A percentile compares a stretch with the other conserved stretches of the same genome.
Conservation (phyloP, 2,329 filamentous ascomycete species). For the Aquanectria penicillioides region DNA sequence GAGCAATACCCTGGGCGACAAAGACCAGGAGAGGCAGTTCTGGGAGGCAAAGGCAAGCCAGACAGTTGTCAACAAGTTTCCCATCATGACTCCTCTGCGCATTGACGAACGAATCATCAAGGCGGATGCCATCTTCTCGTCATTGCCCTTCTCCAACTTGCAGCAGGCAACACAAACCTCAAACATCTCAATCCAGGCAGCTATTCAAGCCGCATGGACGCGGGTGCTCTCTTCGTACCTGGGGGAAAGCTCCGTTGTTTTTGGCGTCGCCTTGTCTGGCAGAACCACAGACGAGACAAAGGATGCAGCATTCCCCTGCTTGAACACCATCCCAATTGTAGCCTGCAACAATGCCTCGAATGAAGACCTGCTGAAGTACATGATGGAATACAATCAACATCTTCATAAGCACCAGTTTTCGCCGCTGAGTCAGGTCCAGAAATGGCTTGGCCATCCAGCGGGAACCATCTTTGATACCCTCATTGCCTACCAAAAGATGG, state of each 20-base stretch:
- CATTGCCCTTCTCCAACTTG: constrained; percentile 56
- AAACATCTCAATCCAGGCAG: constrained; percentile 80
- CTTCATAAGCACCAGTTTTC: constrained; percentile 77
- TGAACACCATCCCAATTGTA: constrained; percentile 81
- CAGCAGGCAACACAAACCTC: constrained; percentile 63
- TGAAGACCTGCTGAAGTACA: constrained; percentile 64
- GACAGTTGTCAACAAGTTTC: constrained; percentile 75
- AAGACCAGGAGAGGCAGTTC: constrained; percentile 59
- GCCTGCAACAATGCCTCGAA: constrained; percentile 66
- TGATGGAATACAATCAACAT: constrained; percentile 72
- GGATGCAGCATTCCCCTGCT: constrained; percentile 76
- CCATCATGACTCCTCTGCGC: constrained; percentile 74
- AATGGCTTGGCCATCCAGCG: constrained; percentile 72
- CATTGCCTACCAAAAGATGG: constrained; percentile 80
- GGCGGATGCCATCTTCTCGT: constrained; percentile 48
- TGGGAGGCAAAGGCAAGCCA: constrained; percentile 69
- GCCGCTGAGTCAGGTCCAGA: constrained; percentile 77
- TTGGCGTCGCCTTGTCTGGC: constrained; percentile 84
- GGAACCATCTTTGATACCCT: constrained; percentile 83
- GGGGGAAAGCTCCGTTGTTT: constrained; percentile 78
- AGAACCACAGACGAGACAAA: constrained; percentile 70
- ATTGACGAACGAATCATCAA: constrained; percentile 47
- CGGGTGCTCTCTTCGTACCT: constrained; percentile 78
- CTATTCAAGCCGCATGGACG: constrained; percentile 82
- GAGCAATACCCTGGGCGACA: constrained; percentile 40